Conservation (phyloP, 1,284 basidiomycete genomes). For the Fomitiporia mediterranea region DNA sequence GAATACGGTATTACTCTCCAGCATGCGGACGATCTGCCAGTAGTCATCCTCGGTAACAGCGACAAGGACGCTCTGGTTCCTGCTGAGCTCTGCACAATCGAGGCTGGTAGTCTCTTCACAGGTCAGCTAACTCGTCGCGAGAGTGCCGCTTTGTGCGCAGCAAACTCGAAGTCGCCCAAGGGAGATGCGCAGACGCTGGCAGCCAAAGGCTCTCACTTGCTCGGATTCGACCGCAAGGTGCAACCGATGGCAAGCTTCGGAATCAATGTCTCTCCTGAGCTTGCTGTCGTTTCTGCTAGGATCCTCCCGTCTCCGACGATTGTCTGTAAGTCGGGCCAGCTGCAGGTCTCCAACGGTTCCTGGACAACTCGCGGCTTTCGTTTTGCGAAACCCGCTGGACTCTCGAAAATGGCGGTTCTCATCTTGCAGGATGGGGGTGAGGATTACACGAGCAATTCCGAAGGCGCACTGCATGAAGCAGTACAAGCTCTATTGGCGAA, state of each 20-base stretch:
- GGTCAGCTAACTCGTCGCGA: conserved; percentile 45
- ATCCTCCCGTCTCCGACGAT: conserved; percentile 54
- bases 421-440: neutral
- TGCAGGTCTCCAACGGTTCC: conserved; percentile 46
- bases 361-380: conserved; percentile 61
- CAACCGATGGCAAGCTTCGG: conserved; percentile 47
- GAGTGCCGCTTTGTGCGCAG: neutral
- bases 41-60: conserved; percentile 49
- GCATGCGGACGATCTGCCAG: conserved; percentile 48
- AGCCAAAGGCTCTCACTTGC: conserved; percentile 45
- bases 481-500: neutral
- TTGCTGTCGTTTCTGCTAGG: conserved; percentile 56
- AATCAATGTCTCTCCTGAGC: conserved; percentile 46
- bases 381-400: neutral
- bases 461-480: conserved; percentile 31
- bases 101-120: conserved; percentile 47
- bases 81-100: conserved; percentile 64
- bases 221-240: conserved; percentile 44
- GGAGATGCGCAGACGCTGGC: conserved; percentile 45
- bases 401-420: neutral
- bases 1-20: conserved; percentile 52
- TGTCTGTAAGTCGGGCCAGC: conserved; percentile 44
- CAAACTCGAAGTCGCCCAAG: neutral
- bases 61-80: conserved; percentile 48
- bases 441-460: conserved; percentile 27